A percentile compares a stretch with the other conserved stretches of the same genome.
Evolutionary conservation across 192 early-diverging fungal genomes (phyloP).

Genomic region (Podila verticillata): DNA sequence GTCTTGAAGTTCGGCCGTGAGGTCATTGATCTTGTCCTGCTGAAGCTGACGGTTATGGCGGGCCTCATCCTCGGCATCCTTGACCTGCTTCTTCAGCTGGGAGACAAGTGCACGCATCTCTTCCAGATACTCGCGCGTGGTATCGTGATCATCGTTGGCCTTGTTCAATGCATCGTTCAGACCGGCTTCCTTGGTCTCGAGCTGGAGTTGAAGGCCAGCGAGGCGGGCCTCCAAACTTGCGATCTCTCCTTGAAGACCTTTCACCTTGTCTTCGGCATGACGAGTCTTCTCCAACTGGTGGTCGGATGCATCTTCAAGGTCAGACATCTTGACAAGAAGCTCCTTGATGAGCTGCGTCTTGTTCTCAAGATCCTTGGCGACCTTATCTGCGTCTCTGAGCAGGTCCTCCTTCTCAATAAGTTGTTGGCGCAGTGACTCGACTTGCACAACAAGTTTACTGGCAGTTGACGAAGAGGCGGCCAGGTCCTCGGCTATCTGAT

Average conservation of each 20-base stretch:
- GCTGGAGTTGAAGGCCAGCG: constrained; percentile 1
- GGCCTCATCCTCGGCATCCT: constrained; percentile 15
- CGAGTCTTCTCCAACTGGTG: background rate
- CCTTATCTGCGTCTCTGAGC: background rate
- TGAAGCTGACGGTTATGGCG: background rate
- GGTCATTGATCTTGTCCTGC: constrained; percentile 7
- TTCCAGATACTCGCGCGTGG: background rate
- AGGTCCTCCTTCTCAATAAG: constrained; percentile 3
- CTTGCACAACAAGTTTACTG: constrained; percentile 19
- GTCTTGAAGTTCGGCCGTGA: constrained; percentile 10
- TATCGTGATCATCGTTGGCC: constrained; percentile 8
- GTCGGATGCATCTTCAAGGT: constrained; percentile 10
- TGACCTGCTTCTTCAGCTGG: constrained; percentile 6
- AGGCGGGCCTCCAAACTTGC: background rate
- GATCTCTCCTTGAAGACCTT: constrained; percentile 15
- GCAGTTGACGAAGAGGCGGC: constrained; percentile 22
- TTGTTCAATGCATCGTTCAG: constrained; percentile 9
- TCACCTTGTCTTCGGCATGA: constrained; percentile 8
- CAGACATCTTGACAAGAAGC: constrained; percentile 10
- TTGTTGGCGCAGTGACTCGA: constrained; percentile 21
- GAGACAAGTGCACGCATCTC: background rate
- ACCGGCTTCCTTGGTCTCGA: constrained; percentile 8
- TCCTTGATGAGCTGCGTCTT: constrained; percentile 10
- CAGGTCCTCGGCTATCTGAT: constrained; percentile 6
- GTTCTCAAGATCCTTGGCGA: constrained; percentile 1